Percentiles rank a stretch among this genome's conserved stretches.
phyloP scores from a whole-genome alignment of 2,329 filamentous ascomycete species.

The Passalora sequoiae region DNA sequence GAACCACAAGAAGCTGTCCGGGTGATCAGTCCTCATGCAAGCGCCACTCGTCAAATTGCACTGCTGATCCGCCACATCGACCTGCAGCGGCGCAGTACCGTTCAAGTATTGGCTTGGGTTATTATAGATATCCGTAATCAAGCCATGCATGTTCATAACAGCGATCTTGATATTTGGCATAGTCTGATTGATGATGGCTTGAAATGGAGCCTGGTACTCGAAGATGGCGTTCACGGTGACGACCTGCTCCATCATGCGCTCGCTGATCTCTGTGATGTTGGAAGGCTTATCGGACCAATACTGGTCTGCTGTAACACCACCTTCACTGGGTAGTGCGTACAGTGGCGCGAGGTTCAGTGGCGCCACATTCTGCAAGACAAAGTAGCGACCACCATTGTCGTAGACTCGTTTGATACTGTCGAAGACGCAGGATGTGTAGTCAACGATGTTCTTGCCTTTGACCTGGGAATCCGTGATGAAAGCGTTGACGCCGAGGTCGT shows the following conservation, averaged over 20 bases:
- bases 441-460: constrained; percentile 53
- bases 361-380: constrained; percentile 65
- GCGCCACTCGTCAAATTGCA: constrained; percentile 44
- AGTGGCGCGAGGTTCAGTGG: constrained; percentile 64
- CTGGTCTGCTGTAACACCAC: background rate
- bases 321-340: constrained; percentile 50
- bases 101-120: constrained; percentile 59
- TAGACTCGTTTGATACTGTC: constrained; percentile 59
- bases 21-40: constrained; percentile 41
- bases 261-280: constrained; percentile 48
- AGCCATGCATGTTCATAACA: constrained; percentile 61
- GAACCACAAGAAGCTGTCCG: constrained; percentile 65
- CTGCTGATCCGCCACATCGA: constrained; percentile 53
- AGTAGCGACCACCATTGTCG: constrained; percentile 60
- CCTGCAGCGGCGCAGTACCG: constrained; percentile 57
- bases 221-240: constrained; percentile 49
- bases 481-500: constrained; percentile 63
- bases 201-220: constrained; percentile 48
- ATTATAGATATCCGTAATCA: constrained; percentile 61
- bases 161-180: constrained; percentile 57
- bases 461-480: constrained; percentile 63
- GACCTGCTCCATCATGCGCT: constrained; percentile 50
- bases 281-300: constrained; percentile 46
- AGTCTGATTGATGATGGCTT: constrained; percentile 38
- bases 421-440: constrained; percentile 66